A percentile compares a stretch with the other conserved stretches of the same genome.
These are phyloP conservation scores for Allium fistulosum DNA, from an alignment of 106 monocot species.

Conservation along the genomic window DNA sequence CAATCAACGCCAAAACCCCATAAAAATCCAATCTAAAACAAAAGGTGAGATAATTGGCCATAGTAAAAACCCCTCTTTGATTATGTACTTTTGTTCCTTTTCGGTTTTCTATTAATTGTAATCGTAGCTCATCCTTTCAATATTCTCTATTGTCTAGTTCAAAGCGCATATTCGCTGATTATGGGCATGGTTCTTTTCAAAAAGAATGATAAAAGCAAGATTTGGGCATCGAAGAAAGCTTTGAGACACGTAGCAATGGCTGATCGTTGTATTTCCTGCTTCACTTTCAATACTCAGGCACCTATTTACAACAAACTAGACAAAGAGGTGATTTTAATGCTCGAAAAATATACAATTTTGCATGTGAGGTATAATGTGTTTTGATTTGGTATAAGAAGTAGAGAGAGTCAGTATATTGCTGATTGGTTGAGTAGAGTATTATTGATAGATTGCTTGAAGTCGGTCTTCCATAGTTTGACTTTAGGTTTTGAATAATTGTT, in stretches of 20 bases:
- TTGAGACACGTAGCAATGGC: not conserved
- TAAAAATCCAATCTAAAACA: no score
- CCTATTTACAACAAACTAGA: slow-evolving; percentile 37
- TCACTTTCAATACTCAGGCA: slow-evolving; percentile 38
- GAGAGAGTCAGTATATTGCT: slow-evolving; percentile 74
- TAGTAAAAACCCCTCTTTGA: no score
- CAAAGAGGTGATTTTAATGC: slow-evolving; percentile 17
- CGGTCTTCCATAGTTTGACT: slow-evolving; percentile 85
- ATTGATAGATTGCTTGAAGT: slow-evolving; percentile 56
- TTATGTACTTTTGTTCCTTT: no score
- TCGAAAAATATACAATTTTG: not conserved
- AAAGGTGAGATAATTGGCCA: no score
- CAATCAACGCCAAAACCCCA: no score
- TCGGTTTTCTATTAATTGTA: no score
- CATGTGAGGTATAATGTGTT: not conserved
- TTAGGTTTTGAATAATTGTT: slow-evolving; percentile 35
- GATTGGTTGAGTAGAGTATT: slow-evolving; percentile 74
- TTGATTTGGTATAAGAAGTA: slow-evolving; percentile 34
- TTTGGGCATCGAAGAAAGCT: not conserved
- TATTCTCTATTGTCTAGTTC: no score
- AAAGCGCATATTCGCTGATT: no score
- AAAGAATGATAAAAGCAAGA: slow-evolving; percentile 8
- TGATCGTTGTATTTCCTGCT: slow-evolving; percentile 32
- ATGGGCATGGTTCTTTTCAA: not conserved
- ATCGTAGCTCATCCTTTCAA: no score